phyloP scores from a whole-genome alignment of 2,329 filamentous ascomycete genomes.

The Exserohilum turcica region DNA sequence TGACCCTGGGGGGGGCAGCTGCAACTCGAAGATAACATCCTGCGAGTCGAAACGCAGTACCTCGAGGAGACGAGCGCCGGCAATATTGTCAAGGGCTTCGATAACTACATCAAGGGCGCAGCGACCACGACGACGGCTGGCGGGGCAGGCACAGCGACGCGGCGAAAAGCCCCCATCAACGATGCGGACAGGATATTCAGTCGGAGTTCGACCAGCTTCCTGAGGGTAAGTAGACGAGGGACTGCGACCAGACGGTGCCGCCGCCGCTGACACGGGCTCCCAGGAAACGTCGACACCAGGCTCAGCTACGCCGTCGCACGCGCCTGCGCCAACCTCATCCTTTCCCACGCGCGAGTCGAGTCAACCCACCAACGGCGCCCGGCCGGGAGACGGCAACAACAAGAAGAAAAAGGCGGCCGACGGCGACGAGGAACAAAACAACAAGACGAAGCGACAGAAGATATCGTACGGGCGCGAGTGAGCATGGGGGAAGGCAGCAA shows the following conservation, averaged over 20 bases:
- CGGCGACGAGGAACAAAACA: constrained; percentile 55
- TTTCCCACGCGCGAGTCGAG: constrained; percentile 54
- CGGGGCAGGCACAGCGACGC: constrained; percentile 53
- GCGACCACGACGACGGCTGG: constrained; percentile 61
- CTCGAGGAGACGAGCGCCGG: constrained; percentile 83
- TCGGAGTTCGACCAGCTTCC: constrained; percentile 49
- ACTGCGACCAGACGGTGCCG: neutral
- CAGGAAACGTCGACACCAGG: constrained; percentile 49
- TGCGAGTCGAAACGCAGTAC: constrained; percentile 81
- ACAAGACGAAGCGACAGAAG: constrained; percentile 56
- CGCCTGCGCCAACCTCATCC: constrained; percentile 54
- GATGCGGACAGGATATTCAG: constrained; percentile 76
- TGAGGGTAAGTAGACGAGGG: constrained; percentile 36
- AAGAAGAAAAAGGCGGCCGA: constrained; percentile 54
- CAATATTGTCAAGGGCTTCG: constrained; percentile 97
- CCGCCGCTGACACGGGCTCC: constrained; percentile 20
- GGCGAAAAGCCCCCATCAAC: constrained; percentile 65
- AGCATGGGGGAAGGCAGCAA: constrained; percentile 14
- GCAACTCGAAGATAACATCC: constrained; percentile 78
- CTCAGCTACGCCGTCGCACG: constrained; percentile 51
- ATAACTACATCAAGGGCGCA: constrained; percentile 93
- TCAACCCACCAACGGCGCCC: constrained; percentile 49
- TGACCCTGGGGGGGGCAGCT: constrained; percentile 49
- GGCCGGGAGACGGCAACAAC: constrained; percentile 48
- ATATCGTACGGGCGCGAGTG: constrained; percentile 57